phyloP scores from a whole-genome alignment of 192 early-diverging fungal species.

The Dissophora ornata region DNA sequence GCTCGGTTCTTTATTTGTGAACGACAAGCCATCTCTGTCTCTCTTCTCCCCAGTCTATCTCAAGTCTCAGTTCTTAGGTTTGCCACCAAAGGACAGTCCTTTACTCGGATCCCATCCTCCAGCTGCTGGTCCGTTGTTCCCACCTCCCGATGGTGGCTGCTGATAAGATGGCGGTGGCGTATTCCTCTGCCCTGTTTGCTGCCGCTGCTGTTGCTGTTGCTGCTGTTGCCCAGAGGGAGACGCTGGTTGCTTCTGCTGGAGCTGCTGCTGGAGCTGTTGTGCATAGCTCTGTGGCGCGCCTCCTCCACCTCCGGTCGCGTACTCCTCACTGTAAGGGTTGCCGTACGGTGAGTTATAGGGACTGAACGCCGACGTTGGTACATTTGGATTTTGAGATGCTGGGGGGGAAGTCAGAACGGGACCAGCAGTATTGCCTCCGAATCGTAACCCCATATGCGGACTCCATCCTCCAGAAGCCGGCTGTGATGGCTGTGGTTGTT shows the following conservation, averaged over 20 bases:
- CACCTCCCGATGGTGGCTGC: background rate
- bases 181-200: background rate
- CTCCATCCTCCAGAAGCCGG: constrained; percentile 26
- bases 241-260: constrained; percentile 13
- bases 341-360: constrained; percentile 5
- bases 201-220: constrained; percentile 7
- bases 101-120: constrained; percentile 41
- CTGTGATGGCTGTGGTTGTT: background rate
- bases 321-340: background rate
- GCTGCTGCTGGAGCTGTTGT: constrained; percentile 40
- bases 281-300: constrained; percentile 24
- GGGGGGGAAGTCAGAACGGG: background rate
- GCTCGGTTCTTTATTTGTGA: no score
- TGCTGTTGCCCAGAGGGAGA: no score
- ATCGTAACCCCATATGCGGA: constrained; percentile 27
- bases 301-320: background rate
- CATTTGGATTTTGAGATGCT: background rate
- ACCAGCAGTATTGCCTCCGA: no score
- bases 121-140: background rate
- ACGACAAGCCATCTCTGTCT: no score
- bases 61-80: constrained; percentile 33
- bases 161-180: constrained; percentile 3
- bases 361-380: constrained; percentile 1
- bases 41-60: no score
- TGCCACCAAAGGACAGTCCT: constrained; percentile 43